phyloP scores from a whole-genome alignment of 1,139 yeast species.

The Lodderomyces oxycetoniae region DNA sequence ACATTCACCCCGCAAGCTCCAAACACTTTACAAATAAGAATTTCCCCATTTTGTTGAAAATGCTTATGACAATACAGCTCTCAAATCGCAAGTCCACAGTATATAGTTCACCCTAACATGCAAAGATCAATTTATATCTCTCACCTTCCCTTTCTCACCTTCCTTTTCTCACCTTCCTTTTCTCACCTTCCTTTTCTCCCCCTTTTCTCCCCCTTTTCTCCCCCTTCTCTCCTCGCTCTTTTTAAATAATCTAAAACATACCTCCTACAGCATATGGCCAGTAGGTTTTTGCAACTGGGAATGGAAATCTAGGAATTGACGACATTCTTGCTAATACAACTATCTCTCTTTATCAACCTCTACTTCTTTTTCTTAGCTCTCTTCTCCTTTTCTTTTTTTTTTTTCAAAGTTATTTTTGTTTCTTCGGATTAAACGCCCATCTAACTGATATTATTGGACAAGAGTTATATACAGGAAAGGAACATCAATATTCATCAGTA shows the following conservation, averaged over 20 bases:
- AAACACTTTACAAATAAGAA: no score
- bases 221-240: neutral
- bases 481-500: no score
- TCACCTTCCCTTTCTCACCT: no score
- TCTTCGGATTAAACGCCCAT: constrained; percentile 5
- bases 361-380: constrained; percentile 5
- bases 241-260: constrained; percentile 31
- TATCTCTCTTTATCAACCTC: constrained; percentile 1
- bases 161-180: no score
- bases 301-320: constrained; percentile 31
- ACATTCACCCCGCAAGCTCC: no score
- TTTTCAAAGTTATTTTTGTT: constrained; percentile 2
- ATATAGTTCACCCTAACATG: no score
- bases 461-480: constrained; percentile 12
- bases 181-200: no score
- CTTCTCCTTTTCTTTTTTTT: constrained; percentile 2
- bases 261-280: constrained; percentile 53
- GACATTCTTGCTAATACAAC: constrained; percentile 10
- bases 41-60: no score
- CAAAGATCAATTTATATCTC: no score
- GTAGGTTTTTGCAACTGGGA: constrained; percentile 44
- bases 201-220: no score
- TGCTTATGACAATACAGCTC: no score
- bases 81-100: no score
- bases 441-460: constrained; percentile 12